Evolutionary conservation across 2,329 filamentous ascomycete genomes (phyloP), one percentile per base, ranked within the genome.

Genomic region (Fusarium humuli): DNA sequence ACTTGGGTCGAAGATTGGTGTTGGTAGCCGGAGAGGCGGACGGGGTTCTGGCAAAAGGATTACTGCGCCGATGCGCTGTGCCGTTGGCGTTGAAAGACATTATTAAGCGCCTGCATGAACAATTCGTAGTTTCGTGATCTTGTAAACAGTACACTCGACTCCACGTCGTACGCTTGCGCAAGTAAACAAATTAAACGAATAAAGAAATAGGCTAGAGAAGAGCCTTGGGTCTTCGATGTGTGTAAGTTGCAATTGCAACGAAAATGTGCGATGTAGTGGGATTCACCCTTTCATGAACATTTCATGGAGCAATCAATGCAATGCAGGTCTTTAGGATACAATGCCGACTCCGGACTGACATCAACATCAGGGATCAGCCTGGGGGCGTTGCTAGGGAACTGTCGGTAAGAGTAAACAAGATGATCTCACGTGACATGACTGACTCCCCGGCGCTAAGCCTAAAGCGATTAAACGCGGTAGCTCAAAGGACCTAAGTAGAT

Each of bases 21-120:
- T 79, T 82, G 37, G 89, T 85, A 52, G 83, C 86, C 44, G 91
- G 87, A 32, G 92, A 92, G 23, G 91, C 86, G 18, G 92, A 91
- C 46, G 86, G 83, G 56, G 89, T 89, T 77, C 93, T 88, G 65
- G 87, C 85, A 78, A 97, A 97, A 18, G 93, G 92, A 81, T 93
- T 95, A 78, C 90, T 92, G 76, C 94, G 91, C 84, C 91, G 92
- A 78, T 91, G 88, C 73, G 90, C 88, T 80, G 78, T 75, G 67
- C 74, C 73, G 61, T 76, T 77, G 69, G 72, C 62, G 63, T 78
- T 77, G 65, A 79, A 81, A 54, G 80, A 74, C 80, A 82, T 82
- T 42, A 60, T 66, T 44, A 60, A 57, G 60, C 41, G 66, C 69
- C 60, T 57, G 65, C 76, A 77, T 76, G 66, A 75, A 77, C 71